Evolutionary conservation across 306 rosid genomes (phyloP).

Genomic region (Quercus bicolor): DNA sequence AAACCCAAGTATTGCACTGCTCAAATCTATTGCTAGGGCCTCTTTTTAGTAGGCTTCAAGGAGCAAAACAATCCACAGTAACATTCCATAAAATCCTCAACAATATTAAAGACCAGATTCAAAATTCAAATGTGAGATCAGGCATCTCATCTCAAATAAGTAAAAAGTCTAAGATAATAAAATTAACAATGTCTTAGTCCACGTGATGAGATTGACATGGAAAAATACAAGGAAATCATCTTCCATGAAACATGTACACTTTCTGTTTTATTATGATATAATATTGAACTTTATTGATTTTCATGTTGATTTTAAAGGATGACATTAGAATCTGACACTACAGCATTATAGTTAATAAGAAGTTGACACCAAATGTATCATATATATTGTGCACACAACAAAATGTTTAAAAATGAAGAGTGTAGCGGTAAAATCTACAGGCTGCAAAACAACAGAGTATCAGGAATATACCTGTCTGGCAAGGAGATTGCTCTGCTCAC

Average conservation of each 20-base stretch:
- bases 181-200: background rate
- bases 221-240: background rate
- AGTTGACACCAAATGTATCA: constrained; percentile 1
- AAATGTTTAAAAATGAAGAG: constrained; percentile 1
- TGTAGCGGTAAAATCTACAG: constrained; percentile 41
- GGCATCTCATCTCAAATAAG: no score
- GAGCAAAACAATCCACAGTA: no score
- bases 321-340: background rate
- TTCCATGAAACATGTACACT: background rate
- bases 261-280: background rate
- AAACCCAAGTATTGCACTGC: no score
- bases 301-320: background rate
- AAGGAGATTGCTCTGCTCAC: constrained; percentile 73
- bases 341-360: background rate
- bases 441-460: constrained; percentile 45
- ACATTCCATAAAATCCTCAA: no score
- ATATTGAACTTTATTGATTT: background rate
- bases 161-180: no score
- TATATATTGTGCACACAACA: background rate
- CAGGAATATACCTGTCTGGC: constrained; percentile 72
- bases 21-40: no score
- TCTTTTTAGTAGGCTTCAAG: no score
- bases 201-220: background rate
- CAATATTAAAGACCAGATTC: no score
- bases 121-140: no score